Conservation (phyloP, 257 asterid genomes). For the Scutellaria minor region DNA sequence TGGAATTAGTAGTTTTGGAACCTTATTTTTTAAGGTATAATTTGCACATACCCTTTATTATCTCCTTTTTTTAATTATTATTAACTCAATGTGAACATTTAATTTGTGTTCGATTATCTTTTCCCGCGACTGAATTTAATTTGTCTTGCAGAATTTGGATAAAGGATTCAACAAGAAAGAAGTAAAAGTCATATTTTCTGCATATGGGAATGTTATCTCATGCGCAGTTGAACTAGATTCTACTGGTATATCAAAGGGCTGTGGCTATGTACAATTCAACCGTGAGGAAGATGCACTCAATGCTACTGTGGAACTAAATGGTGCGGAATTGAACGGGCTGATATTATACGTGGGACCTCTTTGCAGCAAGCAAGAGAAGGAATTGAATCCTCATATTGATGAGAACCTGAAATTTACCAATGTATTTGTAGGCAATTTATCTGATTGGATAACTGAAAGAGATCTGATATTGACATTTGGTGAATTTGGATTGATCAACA, state of each 20-base stretch:
- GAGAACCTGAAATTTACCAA: slow-evolving; percentile 52
- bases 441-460: slow-evolving; percentile 54
- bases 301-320: slow-evolving; percentile 49
- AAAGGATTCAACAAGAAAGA: slow-evolving; percentile 59
- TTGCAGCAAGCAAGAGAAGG: slow-evolving; percentile 20
- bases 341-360: slow-evolving; percentile 56
- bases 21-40: slow-evolving; percentile 68
- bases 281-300: slow-evolving; percentile 48
- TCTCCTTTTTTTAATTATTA: too few relatives aligned
- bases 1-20: slow-evolving; percentile 57
- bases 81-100: too few relatives aligned
- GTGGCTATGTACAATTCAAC: slow-evolving; percentile 65
- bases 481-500: slow-evolving; percentile 54
- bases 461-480: slow-evolving; percentile 51
- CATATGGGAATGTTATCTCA: slow-evolving; percentile 58
- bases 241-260: slow-evolving; percentile 65
- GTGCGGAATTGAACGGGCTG: slow-evolving; percentile 42
- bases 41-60: too few relatives aligned
- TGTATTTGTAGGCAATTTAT: slow-evolving; percentile 64
- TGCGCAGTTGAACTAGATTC: slow-evolving; percentile 58
- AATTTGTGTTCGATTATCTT: too few relatives aligned
- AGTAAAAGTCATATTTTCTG: slow-evolving; percentile 54
- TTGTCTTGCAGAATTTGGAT: slow-evolving; percentile 43
- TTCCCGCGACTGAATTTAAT: too few relatives aligned
- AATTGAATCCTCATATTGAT: too few relatives aligned